Evolutionary conservation across 176 grass and related monocot species (phyloP), one percentile per base, ranked within the genome.

Genomic region (Bothriochloa decipiens): DNA sequence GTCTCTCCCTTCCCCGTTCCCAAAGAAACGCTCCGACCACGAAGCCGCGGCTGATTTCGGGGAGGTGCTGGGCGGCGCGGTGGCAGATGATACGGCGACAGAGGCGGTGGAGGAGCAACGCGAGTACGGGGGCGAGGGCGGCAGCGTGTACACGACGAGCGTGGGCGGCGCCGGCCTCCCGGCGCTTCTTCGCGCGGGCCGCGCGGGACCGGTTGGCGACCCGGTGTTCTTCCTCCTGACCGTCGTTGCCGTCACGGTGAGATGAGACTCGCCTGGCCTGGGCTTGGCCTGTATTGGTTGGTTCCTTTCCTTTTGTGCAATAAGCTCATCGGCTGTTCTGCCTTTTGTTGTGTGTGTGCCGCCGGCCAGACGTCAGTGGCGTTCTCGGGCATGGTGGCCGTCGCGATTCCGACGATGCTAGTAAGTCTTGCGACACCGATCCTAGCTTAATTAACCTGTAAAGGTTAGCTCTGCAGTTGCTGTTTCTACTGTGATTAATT

Each of bases 191-290:
- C 67, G 80, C 18, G 50, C 76, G 15, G 81, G n/a, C 26, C 72
- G 81, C 50, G 87, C 87, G 58, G 92, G 89, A 69, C 84, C 87
- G 10, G 89, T 79, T 3, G 91, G 94, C 8, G 91, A 93, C 82
- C 94, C 82, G 50, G 79, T 90, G 62, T 93, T 97, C 91, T 91
- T 88, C 35, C 75, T 93, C 63, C 79, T 97, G 71, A 65, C 91
- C 7, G 75, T 88, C 58, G 82, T 91, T 27, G 91, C 87, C 58
- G 79, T 84, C 64, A 85, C 87, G 79, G 94, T 93, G 61, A 68
- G 88, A 23, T 15, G 4, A 39, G 53, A 20, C 20, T 58, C 17
- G 18, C 52, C 53, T 58, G 53, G 53, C 53, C 20, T 58, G 53
- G 52, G 17, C 20, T 58, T 58, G 53, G 53, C 53, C 53, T 20